Evolutionary conservation across 495 filamentous ascomycete species (phyloP).

Genomic region (Neurospora discreta): DNA sequence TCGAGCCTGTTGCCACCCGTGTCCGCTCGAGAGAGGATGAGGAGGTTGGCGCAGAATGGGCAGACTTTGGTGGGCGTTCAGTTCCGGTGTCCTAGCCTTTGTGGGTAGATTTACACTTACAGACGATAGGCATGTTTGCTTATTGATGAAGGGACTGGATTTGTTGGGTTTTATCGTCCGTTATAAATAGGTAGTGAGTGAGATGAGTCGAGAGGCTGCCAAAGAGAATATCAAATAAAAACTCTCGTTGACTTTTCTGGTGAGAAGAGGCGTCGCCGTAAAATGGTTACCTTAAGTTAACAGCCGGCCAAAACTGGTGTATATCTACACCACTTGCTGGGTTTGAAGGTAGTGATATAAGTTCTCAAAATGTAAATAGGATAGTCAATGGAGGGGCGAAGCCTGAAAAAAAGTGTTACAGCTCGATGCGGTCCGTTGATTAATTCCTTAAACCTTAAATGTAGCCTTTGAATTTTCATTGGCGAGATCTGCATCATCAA

Average conservation of each 20-base stretch:
- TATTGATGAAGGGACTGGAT: not conserved
- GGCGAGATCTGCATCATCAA: not conserved
- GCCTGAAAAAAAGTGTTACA: not conserved
- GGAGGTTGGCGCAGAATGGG: constrained; percentile 81
- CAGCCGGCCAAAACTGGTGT: not conserved
- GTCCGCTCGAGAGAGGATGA: constrained; percentile 47
- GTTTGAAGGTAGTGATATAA: not conserved
- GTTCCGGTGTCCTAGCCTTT: constrained; percentile 1
- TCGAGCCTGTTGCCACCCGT: constrained; percentile 57
- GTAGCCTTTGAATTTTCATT: not conserved
- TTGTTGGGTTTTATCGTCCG: not conserved
- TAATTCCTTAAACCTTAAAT: not conserved
- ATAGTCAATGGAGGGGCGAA: not conserved
- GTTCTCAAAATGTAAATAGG: not conserved
- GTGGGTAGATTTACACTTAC: constrained; percentile 28
- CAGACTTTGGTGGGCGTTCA: constrained; percentile 53
- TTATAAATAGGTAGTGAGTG: not conserved
- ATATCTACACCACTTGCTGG: not conserved
- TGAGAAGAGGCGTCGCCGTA: not conserved
- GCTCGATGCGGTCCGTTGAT: not conserved
- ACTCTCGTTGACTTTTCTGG: not conserved
- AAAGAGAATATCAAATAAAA: too few species aligned
- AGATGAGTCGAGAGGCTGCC: not conserved
- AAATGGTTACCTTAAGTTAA: not conserved
- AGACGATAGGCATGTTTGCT: constrained; percentile 52